Conservation (phyloP, 352 stramenopile species). For the Pythium oligandrum region DNA sequence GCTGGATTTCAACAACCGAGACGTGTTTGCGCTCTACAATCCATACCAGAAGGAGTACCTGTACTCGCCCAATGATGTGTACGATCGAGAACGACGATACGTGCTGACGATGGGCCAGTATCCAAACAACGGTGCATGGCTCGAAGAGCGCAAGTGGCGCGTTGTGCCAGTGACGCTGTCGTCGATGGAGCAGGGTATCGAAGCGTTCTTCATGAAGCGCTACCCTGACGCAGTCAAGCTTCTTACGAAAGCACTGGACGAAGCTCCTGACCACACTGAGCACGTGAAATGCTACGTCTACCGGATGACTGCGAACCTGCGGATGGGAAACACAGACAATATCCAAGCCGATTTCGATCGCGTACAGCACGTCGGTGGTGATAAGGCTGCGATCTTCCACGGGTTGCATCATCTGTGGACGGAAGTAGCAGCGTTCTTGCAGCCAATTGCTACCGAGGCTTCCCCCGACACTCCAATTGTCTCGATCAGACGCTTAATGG, state of each 20-base stretch:
- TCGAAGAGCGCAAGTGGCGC: conserved; percentile 38
- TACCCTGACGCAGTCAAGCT: conserved; percentile 53
- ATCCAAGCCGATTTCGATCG: conserved; percentile 46
- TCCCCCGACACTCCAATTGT: conserved; percentile 28
- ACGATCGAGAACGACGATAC: conserved; percentile 49
- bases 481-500: conserved; percentile 50
- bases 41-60: conserved; percentile 71
- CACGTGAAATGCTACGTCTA: conserved; percentile 76
- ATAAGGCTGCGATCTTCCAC: conserved; percentile 76
- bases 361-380: conserved; percentile 49
- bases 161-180: conserved; percentile 35
- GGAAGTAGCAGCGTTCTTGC: conserved; percentile 51
- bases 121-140: conserved; percentile 22
- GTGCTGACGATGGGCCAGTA: conserved; percentile 35
- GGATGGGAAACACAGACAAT: conserved; percentile 44
- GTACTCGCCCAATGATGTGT: conserved; percentile 43
- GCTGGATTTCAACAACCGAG: conserved; percentile 27
- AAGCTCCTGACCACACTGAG: conserved; percentile 53
- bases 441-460: conserved; percentile 29
- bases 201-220: conserved; percentile 63
- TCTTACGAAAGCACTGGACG: conserved; percentile 33
- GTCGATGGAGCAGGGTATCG: conserved; percentile 53
- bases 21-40: conserved; percentile 75
- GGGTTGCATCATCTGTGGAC: conserved; percentile 65
- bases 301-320: conserved; percentile 65